Conservation (phyloP, 306 rosid species). For the Acmispon strigosus region DNA sequence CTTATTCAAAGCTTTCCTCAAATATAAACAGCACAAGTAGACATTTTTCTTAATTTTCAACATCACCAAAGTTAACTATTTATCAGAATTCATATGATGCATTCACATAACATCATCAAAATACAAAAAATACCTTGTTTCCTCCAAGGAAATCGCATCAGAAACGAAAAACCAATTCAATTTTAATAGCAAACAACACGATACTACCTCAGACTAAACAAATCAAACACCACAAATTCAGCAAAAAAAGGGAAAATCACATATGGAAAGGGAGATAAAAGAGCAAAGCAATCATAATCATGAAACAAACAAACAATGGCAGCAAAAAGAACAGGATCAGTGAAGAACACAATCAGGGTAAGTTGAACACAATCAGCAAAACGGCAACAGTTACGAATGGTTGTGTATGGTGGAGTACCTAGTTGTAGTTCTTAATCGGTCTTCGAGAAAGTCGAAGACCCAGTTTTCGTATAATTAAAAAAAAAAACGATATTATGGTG, state of each 20-base stretch:
- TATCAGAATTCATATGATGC: conserved; percentile 19
- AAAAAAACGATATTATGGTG: conserved; percentile 1
- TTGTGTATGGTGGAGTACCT: conserved; percentile 36
- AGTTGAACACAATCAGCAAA: conserved; percentile 15
- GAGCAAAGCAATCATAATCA: background rate
- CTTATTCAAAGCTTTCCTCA: background rate
- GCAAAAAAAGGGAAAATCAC: background rate
- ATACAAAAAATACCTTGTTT: background rate
- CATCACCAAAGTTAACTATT: background rate
- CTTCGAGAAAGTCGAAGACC: conserved; percentile 42
- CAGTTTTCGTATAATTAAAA: conserved; percentile 11
- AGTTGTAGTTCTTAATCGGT: conserved; percentile 50
- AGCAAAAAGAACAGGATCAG: conserved; percentile 27
- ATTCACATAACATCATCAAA: conserved; percentile 4
- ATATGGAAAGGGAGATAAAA: background rate
- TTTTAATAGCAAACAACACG: conserved; percentile 3
- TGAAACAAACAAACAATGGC: conserved; percentile 17
- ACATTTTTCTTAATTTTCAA: conserved; percentile 18
- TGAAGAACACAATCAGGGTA: background rate
- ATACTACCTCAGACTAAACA: conserved; percentile 7
- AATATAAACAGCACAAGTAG: background rate
- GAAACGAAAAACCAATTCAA: background rate
- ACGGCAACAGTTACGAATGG: conserved; percentile 17
- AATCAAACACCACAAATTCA: conserved; percentile 7
- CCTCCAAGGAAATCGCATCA: conserved; percentile 1